A percentile compares a stretch with the other conserved stretches of the same genome.
Conservation (phyloP, 768 basidiomycete species). For the Lactarius quietus region DNA sequence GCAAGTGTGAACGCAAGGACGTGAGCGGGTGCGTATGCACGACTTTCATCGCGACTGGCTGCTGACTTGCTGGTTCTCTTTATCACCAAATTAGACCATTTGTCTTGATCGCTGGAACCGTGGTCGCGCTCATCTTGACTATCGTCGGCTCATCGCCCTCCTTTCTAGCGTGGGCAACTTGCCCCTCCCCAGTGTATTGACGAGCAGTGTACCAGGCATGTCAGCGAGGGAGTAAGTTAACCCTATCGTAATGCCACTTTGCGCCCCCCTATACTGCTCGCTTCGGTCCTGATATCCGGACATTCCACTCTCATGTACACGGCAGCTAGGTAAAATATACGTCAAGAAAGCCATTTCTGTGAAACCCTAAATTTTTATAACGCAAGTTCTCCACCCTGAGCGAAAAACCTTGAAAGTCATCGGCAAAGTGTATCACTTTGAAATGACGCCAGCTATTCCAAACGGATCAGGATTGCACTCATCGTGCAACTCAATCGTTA, state of each 20-base stretch:
- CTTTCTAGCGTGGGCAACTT: slow-evolving; percentile 58
- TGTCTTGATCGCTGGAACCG: slow-evolving; percentile 67
- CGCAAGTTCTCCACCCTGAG: not conserved
- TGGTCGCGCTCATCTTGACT: slow-evolving; percentile 58
- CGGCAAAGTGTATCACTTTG: not conserved
- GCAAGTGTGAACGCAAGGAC: slow-evolving; percentile 73
- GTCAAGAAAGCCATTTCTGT: not conserved
- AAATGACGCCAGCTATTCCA: not conserved
- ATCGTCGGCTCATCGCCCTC: slow-evolving; percentile 61
- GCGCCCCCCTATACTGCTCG: not conserved
- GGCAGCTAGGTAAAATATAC: not conserved
- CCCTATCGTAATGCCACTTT: slow-evolving; percentile 2
- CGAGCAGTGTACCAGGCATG: slow-evolving; percentile 46
- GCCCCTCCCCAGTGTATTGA: slow-evolving; percentile 70
- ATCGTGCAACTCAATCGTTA: not conserved
- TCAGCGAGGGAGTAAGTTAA: slow-evolving; percentile 17
- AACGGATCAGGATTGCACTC: not conserved
- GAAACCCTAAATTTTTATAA: not conserved
- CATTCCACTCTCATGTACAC: not conserved
- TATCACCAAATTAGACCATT: slow-evolving; percentile 53
- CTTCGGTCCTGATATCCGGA: not conserved
- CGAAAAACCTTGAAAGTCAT: not conserved
- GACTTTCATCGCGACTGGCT: not conserved
- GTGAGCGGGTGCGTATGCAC: slow-evolving; percentile 65
- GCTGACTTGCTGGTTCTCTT: not conserved